Conservation (phyloP, 1,139 yeast genomes). For the Debaryomyces sp. region DNA sequence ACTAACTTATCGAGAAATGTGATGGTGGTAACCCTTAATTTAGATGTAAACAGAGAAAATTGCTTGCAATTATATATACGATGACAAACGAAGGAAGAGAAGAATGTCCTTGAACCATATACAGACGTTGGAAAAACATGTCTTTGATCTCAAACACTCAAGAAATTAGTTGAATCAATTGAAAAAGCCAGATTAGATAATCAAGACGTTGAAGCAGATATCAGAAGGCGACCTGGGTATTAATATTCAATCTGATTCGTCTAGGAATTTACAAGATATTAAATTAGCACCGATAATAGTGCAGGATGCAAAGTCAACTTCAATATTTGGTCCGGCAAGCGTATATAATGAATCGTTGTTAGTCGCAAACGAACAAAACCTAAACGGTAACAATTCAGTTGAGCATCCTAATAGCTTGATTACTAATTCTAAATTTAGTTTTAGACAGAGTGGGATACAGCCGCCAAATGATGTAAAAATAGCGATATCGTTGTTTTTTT, state of each 20-base stretch:
- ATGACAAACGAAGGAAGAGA: slow-evolving; percentile 12
- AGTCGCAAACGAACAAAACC: slow-evolving; percentile 3
- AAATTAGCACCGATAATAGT: slow-evolving; percentile 11
- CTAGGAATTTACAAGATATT: slow-evolving; percentile 5
- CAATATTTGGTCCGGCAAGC: slow-evolving; percentile 14
- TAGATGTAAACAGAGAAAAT: slow-evolving; percentile 7
- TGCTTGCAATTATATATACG: slow-evolving; percentile 11
- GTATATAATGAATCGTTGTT: slow-evolving; percentile 14
- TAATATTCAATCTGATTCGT: not conserved
- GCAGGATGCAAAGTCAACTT: slow-evolving; percentile 6
- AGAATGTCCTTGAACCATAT: slow-evolving; percentile 9
- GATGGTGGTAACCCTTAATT: slow-evolving; percentile 13
- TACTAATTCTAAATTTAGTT: not conserved
- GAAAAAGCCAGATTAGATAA: slow-evolving; percentile 6
- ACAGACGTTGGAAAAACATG: slow-evolving; percentile 12
- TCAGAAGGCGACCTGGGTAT: not conserved
- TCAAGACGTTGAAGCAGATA: slow-evolving; percentile 1
- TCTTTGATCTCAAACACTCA: slow-evolving; percentile 6
- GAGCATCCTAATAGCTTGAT: not conserved
- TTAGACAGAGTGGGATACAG: slow-evolving; percentile 6
- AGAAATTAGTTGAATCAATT: slow-evolving; percentile 7
- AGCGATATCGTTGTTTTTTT: slow-evolving; percentile 13
- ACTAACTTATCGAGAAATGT: slow-evolving; percentile 9
- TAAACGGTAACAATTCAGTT: not conserved
- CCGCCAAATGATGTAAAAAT: slow-evolving; percentile 9